Conservation (phyloP, 495 filamentous ascomycete genomes). For the Chaetomium tenue region DNA sequence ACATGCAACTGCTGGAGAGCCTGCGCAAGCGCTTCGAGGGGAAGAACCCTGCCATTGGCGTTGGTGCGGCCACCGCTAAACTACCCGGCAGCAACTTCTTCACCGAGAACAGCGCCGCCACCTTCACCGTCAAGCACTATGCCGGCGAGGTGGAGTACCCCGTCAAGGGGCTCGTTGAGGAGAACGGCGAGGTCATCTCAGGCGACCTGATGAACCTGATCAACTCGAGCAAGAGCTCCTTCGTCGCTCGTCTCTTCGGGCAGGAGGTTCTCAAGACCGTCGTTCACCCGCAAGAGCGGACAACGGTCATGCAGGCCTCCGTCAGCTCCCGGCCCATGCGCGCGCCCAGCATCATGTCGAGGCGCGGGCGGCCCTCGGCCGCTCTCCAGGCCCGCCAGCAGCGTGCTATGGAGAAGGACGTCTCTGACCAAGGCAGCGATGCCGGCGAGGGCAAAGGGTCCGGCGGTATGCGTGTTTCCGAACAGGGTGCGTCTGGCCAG, state of each 20-base stretch:
- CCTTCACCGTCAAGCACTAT: constrained; percentile 90
- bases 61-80: constrained; percentile 63
- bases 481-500: constrained; percentile 87
- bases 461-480: constrained; percentile 43
- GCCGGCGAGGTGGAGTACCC: constrained; percentile 97
- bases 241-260: constrained; percentile 85
- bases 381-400: constrained; percentile 34
- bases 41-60: constrained; percentile 85
- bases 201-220: constrained; percentile 96
- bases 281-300: constrained; percentile 84
- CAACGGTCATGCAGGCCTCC: constrained; percentile 91
- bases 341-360: constrained; percentile 86
- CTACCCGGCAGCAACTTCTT: constrained; percentile 77
- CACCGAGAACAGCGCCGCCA: constrained; percentile 70
- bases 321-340: constrained; percentile 92
- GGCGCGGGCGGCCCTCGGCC: constrained; percentile 48
- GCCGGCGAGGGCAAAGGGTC: constrained; percentile 40
- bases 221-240: constrained; percentile 79
- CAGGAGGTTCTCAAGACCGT: constrained; percentile 90
- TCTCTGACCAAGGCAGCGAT: constrained; percentile 48
- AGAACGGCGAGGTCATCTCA: constrained; percentile 93
- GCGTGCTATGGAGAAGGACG: constrained; percentile 46
- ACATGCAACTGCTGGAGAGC: constrained; percentile 85
- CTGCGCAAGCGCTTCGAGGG: constrained; percentile 88
- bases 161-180: constrained; percentile 78